Base-by-base conservation (phyloP, 352 stramenopile species). In the Phytophthora fragariaefolia region DNA sequence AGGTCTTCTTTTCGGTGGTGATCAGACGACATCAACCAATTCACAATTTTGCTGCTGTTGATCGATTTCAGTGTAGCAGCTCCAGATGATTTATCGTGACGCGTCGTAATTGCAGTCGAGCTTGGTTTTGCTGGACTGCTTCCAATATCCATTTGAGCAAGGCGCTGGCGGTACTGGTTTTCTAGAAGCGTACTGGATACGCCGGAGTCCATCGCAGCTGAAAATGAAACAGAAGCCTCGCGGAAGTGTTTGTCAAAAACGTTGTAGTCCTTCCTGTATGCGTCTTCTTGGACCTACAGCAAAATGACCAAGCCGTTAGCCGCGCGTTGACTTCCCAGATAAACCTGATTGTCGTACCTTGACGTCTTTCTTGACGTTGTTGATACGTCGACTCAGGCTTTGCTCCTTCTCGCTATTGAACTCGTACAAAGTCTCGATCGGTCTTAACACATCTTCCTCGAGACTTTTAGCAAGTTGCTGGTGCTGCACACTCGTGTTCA, bases 401-500 rank as follows among this genome's bases (percentile, higher is more conserved):
- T 85, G 73, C 22, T 77, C 79, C 59, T 79, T 87, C 53, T 89
- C 68, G n/a, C 48, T 69, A 48, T 91, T 86, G 63, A 73, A 66
- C 27, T 73, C 56, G 55, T 80, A 87, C 58, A 93, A 65, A 32
- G 55, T 74, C 32, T 93, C 77, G 43, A 96, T 90, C 13, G 87
- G 87, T 5, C 67, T 76, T 42, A 93, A 60, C 26, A 96, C 86
- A 20, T 94, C 87, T 58, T 94, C 87, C 36, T 92, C 82, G 1
- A 96, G 66, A 32, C 84, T 94, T 20, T 80, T 80, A 0, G 87
- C 87, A 4, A 96, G 69, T 9, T 78, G 63, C 18, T 80, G 75
- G 63, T 96, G 87, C 67, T 96, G 87, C 47, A 92, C 85, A 32
- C 87, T 92, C 34, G 85, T 90, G 69, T 96, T 94, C 40, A 90